Evolutionary conservation across 2,329 filamentous ascomycete genomes (phyloP).

Genomic region (Dendryphion nanum): DNA sequence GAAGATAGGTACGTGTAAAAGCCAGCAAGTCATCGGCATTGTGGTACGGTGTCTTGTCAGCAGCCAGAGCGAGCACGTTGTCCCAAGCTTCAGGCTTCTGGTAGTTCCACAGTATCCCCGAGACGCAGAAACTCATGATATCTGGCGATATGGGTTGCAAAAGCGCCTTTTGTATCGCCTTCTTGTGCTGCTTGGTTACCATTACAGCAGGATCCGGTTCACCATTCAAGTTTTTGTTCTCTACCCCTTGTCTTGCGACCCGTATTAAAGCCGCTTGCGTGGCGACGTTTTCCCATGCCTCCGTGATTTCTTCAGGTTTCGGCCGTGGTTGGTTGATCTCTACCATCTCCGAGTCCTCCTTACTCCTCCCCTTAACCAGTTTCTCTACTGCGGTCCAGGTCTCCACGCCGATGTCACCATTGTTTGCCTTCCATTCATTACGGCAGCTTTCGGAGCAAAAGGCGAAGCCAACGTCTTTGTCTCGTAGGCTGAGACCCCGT

Average conservation of each 20-base stretch:
- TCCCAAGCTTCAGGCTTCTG: slow-evolving; percentile 30
- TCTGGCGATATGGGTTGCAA: slow-evolving; percentile 34
- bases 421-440: slow-evolving; percentile 31
- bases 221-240: background rate
- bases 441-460: slow-evolving; percentile 44
- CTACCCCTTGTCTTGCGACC: slow-evolving; percentile 15
- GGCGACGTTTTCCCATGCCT: slow-evolving; percentile 24
- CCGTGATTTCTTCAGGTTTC: slow-evolving; percentile 22
- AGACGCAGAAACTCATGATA: slow-evolving; percentile 44
- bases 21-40: slow-evolving; percentile 39
- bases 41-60: slow-evolving; percentile 43
- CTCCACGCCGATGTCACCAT: slow-evolving; percentile 26
- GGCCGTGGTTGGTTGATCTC: slow-evolving; percentile 28
- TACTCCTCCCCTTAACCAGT: slow-evolving; percentile 29
- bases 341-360: slow-evolving; percentile 35
- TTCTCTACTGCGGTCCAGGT: slow-evolving; percentile 36
- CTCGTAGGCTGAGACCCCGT: slow-evolving; percentile 39
- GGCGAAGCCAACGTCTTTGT: slow-evolving; percentile 39
- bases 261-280: slow-evolving; percentile 28
- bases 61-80: slow-evolving; percentile 37
- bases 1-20: slow-evolving; percentile 43
- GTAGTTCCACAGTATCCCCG: slow-evolving; percentile 37
- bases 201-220: slow-evolving; percentile 5
- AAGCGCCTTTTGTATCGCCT: slow-evolving; percentile 30
- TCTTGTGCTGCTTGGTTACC: slow-evolving; percentile 33